phyloP scores from a whole-genome alignment of 192 early-diverging fungal genomes.

The Chytriomyces hyalinus region DNA sequence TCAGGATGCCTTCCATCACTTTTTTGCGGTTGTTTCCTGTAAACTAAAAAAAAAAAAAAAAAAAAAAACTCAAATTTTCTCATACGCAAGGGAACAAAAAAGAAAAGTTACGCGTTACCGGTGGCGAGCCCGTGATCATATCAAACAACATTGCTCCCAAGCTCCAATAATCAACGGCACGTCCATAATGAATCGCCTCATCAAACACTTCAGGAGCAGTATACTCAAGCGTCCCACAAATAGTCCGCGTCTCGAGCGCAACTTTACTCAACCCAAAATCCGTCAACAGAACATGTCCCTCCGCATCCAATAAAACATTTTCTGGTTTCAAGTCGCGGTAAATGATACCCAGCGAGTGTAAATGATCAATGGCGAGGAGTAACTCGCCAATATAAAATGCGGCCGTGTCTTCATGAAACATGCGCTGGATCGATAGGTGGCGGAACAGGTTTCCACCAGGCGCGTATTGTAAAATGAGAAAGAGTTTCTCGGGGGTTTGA shows the following conservation, averaged over 20 bases:
- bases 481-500: conserved; percentile 84
- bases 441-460: conserved; percentile 90
- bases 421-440: conserved; percentile 64
- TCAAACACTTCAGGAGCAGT: conserved; percentile 68
- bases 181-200: conserved; percentile 38
- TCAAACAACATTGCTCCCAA: conserved; percentile 88
- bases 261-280: conserved; percentile 97
- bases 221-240: conserved; percentile 83
- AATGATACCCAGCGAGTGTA: conserved; percentile 88
- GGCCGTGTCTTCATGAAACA: conserved; percentile 75
- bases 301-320: conserved; percentile 64
- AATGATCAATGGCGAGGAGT: conserved; percentile 81
- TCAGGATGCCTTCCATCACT: conserved; percentile 82
- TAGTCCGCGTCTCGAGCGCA: conserved; percentile 54
- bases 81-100: not conserved
- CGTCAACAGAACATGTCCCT: conserved; percentile 86
- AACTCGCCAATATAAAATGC: conserved; percentile 89
- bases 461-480: conserved; percentile 84
- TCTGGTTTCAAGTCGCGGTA: conserved; percentile 70
- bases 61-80: not conserved
- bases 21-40: conserved; percentile 78
- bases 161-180: conserved; percentile 89
- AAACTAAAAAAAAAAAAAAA: conserved; percentile 60
- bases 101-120: conserved; percentile 1
- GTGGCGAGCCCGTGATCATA: conserved; percentile 82